Evolutionary conservation across 495 filamentous ascomycete genomes (phyloP).

Genomic region (Penicillium ucsense): DNA sequence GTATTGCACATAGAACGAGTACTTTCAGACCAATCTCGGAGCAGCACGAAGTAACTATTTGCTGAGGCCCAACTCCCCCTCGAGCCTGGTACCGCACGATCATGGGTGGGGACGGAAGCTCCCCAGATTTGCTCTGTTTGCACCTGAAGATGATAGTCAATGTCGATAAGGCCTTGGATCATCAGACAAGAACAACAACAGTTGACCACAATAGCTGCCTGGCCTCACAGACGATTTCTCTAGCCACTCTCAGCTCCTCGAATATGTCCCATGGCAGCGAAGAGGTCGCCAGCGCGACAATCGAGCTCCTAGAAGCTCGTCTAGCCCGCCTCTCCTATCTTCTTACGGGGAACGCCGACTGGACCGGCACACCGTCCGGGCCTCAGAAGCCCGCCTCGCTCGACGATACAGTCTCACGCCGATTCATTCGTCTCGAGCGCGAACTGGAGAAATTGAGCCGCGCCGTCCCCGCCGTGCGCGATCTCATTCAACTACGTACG

Average conservation of each 20-base stretch:
- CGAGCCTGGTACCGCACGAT: neutral
- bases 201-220: no score
- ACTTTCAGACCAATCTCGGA: neutral
- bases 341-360: constrained; percentile 49
- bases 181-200: no score
- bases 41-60: neutral
- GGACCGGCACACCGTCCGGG: constrained; percentile 32
- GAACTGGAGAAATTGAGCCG: constrained; percentile 42
- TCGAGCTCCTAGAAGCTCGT: constrained; percentile 68
- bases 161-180: no score
- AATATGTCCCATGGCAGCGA: constrained; percentile 31
- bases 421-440: constrained; percentile 56
- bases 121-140: constrained; percentile 22
- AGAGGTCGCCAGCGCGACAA: constrained; percentile 42
- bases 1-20: neutral
- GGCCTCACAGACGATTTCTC: neutral
- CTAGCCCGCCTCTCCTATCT: constrained; percentile 65
- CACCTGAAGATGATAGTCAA: neutral
- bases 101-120: neutral
- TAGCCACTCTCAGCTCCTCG: neutral
- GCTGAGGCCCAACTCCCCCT: no score
- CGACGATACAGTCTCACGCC: constrained; percentile 38
- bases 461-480: constrained; percentile 36
- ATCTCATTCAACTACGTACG: constrained; percentile 41
- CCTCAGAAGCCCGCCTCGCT: constrained; percentile 27